Conservation (phyloP, 2,329 filamentous ascomycete species). For the Phoma sp. region DNA sequence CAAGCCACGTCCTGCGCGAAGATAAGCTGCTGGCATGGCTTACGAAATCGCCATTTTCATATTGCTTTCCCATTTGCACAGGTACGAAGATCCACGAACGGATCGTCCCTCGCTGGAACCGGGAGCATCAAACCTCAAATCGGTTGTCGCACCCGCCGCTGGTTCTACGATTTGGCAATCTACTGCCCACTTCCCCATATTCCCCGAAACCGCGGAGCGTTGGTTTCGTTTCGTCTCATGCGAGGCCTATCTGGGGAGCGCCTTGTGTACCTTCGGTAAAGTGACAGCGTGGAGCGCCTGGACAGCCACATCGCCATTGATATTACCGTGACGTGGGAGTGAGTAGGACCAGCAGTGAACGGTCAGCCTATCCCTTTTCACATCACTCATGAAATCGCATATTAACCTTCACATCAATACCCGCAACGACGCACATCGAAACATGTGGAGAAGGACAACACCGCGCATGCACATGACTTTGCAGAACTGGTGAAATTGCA, state of each 20-base stretch:
- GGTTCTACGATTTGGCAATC: constrained; percentile 5
- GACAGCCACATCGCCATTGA: constrained; percentile 10
- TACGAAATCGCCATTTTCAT: neutral
- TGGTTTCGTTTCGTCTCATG: constrained; percentile 17
- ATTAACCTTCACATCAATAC: neutral
- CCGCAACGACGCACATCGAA: neutral
- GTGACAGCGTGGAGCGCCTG: neutral
- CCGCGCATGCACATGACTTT: neutral
- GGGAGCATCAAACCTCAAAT: constrained; percentile 14
- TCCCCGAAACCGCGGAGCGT: constrained; percentile 9
- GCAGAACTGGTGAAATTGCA: constrained; percentile 2
- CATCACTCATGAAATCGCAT: neutral
- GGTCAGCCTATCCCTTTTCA: too few relatives aligned
- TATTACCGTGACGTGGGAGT: constrained; percentile 3
- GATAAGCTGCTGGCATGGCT: neutral
- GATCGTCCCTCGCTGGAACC: constrained; percentile 12
- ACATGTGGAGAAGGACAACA: neutral
- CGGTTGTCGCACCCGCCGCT: constrained; percentile 2
- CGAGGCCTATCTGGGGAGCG: constrained; percentile 6
- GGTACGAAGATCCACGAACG: constrained; percentile 5
- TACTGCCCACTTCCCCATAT: constrained; percentile 11
- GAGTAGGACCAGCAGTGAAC: neutral
- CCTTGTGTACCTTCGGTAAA: constrained; percentile 6
- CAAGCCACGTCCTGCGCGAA: neutral
- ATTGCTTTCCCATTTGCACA: constrained; percentile 2